Conservation (phyloP, 306 rosid genomes). For the Begonia peltatifolia region DNA sequence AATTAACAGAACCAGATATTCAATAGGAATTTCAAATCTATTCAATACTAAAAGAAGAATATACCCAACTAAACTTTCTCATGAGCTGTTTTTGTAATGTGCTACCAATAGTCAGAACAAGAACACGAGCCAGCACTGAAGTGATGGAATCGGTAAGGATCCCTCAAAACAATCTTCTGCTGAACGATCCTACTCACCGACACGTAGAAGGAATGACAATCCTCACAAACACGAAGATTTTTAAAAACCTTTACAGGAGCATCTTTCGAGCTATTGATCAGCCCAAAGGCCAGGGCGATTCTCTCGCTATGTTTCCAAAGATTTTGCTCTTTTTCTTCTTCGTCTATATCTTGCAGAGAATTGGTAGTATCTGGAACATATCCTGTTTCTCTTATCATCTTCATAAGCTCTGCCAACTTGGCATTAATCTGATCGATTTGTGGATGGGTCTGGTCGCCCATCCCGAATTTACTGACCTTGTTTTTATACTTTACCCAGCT, state of each 20-base stretch:
- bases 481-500: conserved; percentile 77
- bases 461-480: conserved; percentile 56
- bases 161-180: conserved; percentile 61
- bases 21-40: too few species aligned
- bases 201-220: conserved; percentile 84
- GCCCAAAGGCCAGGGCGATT: conserved; percentile 75
- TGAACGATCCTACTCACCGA: conserved; percentile 43
- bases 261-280: conserved; percentile 51
- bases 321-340: conserved; percentile 83
- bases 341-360: conserved; percentile 77
- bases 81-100: too few species aligned
- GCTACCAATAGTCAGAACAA: conserved; percentile 77
- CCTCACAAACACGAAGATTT: conserved; percentile 90
- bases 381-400: conserved; percentile 58
- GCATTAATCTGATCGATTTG: conserved; percentile 29
- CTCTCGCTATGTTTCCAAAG: conserved; percentile 96
- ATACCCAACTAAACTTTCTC: too few species aligned
- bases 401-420: conserved; percentile 60
- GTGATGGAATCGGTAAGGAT: conserved; percentile 82
- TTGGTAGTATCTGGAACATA: conserved; percentile 72
- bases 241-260: conserved; percentile 59
- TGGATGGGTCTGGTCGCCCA: conserved; percentile 63
- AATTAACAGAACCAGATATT: too few species aligned
- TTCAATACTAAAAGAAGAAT: too few species aligned
- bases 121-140: conserved; percentile 71